These are phyloP conservation scores for Solanum hybrid DNA, from an alignment of 305 asterid species.

Conservation along the genomic window DNA sequence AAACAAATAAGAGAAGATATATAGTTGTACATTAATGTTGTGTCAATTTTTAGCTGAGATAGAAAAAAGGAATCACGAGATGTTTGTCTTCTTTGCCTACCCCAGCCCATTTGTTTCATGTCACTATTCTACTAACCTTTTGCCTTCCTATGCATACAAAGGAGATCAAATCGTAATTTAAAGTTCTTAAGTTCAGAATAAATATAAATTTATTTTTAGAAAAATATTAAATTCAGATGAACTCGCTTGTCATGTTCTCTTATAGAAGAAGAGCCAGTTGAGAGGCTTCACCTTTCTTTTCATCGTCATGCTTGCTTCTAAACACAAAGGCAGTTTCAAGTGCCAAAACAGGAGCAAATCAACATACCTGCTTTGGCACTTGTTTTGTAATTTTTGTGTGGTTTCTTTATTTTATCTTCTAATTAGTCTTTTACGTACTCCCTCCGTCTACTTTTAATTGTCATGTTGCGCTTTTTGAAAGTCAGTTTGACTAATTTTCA, in stretches of 20 bases:
- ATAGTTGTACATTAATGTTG: neutral
- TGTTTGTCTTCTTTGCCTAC: slow-evolving; percentile 17
- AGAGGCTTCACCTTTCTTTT: neutral
- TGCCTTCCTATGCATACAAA: neutral
- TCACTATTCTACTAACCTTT: neutral
- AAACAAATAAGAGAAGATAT: neutral
- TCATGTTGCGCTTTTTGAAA: too few relatives aligned
- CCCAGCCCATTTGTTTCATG: neutral
- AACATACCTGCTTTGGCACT: neutral
- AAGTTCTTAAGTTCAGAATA: neutral
- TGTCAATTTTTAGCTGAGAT: slow-evolving; percentile 3
- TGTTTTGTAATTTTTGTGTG: neutral
- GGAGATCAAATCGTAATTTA: neutral
- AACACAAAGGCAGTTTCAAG: too few relatives aligned
- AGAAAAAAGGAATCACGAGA: slow-evolving; percentile 31
- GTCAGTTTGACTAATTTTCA: too few relatives aligned
- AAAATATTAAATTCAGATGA: neutral
- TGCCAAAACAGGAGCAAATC: neutral
- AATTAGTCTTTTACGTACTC: neutral
- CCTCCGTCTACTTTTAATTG: too few relatives aligned
- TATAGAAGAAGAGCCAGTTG: neutral
- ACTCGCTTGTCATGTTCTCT: neutral
- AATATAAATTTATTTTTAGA: neutral
- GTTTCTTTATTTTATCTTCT: neutral
- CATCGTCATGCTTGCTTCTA: neutral